Evolutionary conservation across 192 early-diverging fungal genomes (phyloP).

Genomic region (Piromyces finnis): DNA sequence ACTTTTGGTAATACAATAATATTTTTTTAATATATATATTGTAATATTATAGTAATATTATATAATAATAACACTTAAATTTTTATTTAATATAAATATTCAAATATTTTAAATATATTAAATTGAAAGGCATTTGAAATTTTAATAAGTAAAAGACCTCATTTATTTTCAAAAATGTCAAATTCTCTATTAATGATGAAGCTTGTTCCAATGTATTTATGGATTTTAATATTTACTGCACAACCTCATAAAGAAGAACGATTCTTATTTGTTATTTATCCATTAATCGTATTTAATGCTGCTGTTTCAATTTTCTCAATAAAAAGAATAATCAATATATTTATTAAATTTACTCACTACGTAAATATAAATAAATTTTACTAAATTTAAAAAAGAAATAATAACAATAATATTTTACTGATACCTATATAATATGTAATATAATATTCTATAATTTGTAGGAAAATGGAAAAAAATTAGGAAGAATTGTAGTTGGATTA

Average conservation of each 20-base stretch:
- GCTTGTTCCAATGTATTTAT: slow-evolving; percentile 53
- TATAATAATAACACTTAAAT: too few species aligned
- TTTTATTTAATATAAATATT: too few species aligned
- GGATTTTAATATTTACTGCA: slow-evolving; percentile 54
- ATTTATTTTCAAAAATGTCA: neutral
- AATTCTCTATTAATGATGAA: neutral
- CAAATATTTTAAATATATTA: too few species aligned
- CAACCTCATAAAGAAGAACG: slow-evolving; percentile 98
- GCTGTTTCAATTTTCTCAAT: slow-evolving; percentile 38
- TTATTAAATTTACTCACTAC: neutral
- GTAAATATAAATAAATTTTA: neutral
- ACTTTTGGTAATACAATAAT: slow-evolving; percentile 24
- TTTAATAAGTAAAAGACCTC: neutral
- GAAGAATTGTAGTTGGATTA: neutral
- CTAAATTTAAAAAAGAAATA: too few species aligned
- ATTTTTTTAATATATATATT: neutral
- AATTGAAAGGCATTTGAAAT: neutral
- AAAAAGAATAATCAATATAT: slow-evolving; percentile 4
- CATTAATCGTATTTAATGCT: slow-evolving; percentile 63
- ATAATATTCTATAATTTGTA: too few species aligned
- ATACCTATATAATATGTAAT: too few species aligned
- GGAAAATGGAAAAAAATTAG: neutral
- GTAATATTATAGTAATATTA: slow-evolving; percentile 6
- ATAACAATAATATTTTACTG: too few species aligned
- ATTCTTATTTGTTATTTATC: slow-evolving; percentile 83